Conservation (phyloP, 306 rosid species). For the Vigna unguiculata region DNA sequence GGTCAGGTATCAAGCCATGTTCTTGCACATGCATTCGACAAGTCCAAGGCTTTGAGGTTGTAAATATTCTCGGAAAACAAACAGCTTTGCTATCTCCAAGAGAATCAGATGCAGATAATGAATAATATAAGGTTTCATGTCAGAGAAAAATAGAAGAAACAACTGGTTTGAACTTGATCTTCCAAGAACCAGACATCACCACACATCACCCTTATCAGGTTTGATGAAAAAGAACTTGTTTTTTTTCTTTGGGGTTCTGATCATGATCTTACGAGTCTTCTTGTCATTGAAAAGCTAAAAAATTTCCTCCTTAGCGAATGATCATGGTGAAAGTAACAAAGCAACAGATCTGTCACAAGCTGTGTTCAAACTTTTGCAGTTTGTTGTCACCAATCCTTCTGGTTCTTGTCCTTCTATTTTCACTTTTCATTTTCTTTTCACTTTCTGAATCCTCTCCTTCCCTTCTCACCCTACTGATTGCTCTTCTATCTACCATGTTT, state of each 20-base stretch:
- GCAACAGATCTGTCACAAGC: constrained; percentile 37
- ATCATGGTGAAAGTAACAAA: constrained; percentile 55
- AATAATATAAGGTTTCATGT: constrained; percentile 45
- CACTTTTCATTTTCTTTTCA: constrained; percentile 43
- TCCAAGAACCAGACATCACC: background rate
- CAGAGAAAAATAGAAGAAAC: constrained; percentile 36
- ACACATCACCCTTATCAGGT: constrained; percentile 20
- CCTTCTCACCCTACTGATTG: constrained; percentile 50
- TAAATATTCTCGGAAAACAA: constrained; percentile 46
- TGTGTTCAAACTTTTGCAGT: constrained; percentile 31
- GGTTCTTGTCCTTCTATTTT: constrained; percentile 47
- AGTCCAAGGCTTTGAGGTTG: constrained; percentile 55
- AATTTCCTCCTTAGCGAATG: constrained; percentile 32
- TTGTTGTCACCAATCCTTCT: constrained; percentile 39
- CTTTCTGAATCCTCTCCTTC: constrained; percentile 46
- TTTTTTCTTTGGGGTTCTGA: constrained; percentile 9
- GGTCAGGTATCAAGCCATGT: constrained; percentile 48
- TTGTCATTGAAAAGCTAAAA: background rate
- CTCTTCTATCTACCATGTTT: constrained; percentile 53
- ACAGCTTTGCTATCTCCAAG: constrained; percentile 48
- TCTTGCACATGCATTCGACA: constrained; percentile 51
- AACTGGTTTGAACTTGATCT: constrained; percentile 5
- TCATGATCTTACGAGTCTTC: constrained; percentile 10
- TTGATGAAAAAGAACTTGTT: constrained; percentile 5
- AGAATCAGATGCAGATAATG: constrained; percentile 51